These are phyloP conservation scores for Pythium coloratum DNA, from an alignment of 352 stramenopile genomes.

Conservation along the genomic window DNA sequence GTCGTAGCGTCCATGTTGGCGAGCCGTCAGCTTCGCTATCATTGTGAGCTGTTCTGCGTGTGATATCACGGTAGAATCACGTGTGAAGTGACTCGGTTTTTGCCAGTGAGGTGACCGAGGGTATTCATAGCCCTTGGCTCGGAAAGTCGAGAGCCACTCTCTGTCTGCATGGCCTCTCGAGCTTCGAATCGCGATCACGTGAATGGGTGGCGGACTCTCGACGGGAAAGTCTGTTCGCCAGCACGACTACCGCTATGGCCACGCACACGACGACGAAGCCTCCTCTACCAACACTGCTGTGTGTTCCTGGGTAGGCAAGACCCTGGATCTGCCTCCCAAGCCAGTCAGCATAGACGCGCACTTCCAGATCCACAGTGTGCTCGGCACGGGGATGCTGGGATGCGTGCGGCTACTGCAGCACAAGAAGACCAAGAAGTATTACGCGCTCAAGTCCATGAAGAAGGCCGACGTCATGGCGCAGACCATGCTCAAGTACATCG, in stretches of 20 bases:
- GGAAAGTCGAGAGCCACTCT: not conserved
- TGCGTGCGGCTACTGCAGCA: slow-evolving; percentile 65
- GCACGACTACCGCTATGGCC: slow-evolving; percentile 21
- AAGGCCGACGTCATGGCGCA: slow-evolving; percentile 59
- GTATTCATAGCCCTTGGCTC: not conserved
- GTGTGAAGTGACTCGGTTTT: no score
- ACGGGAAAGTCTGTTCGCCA: not conserved
- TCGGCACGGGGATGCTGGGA: slow-evolving; percentile 75
- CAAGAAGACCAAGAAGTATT: slow-evolving; percentile 58
- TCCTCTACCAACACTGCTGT: not conserved
- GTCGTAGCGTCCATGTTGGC: no score
- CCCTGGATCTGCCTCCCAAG: slow-evolving; percentile 55
- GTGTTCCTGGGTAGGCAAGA: slow-evolving; percentile 51
- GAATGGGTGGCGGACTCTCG: slow-evolving; percentile 27
- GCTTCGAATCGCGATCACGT: not conserved
- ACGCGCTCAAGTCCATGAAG: slow-evolving; percentile 73
- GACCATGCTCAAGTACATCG: slow-evolving; percentile 60
- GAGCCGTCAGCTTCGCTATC: no score
- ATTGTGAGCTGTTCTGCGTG: no score
- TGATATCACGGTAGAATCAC: no score
- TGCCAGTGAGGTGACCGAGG: not conserved
- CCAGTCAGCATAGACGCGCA: slow-evolving; percentile 53
- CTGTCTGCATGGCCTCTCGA: not conserved
- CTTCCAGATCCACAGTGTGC: slow-evolving; percentile 55
- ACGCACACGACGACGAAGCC: slow-evolving; percentile 3